These are phyloP conservation scores for Ustilago bromivora DNA, from an alignment of 1,284 basidiomycete genomes.

Conservation along the genomic window DNA sequence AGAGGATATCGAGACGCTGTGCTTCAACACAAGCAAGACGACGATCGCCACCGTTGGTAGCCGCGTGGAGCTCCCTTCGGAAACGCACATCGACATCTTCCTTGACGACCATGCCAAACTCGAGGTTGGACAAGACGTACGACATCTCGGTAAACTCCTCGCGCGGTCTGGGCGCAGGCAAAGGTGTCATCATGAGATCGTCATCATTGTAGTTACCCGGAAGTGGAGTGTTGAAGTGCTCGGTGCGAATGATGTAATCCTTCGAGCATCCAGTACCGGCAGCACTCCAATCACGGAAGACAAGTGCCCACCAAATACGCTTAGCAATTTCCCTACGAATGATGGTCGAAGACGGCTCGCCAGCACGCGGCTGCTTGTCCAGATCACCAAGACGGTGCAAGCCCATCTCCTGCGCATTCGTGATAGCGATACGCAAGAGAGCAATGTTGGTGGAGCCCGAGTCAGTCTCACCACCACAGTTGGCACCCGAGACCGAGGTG, in stretches of 20 bases:
- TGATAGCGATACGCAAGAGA: conserved; percentile 60
- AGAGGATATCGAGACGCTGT: conserved; percentile 47
- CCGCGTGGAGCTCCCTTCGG: conserved; percentile 42
- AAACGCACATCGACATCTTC: conserved; percentile 57
- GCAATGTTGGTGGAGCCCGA: conserved; percentile 31
- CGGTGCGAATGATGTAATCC: conserved; percentile 57
- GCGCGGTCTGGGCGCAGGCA: conserved; percentile 50
- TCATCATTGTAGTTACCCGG: conserved; percentile 67
- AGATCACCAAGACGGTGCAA: conserved; percentile 63
- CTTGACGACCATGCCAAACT: conserved; percentile 54
- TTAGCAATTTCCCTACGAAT: conserved; percentile 64
- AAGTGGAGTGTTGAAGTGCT: conserved; percentile 65
- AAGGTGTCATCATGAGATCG: conserved; percentile 54
- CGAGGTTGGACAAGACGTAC: conserved; percentile 54
- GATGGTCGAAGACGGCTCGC: conserved; percentile 48
- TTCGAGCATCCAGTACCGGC: conserved; percentile 41
- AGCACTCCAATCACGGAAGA: conserved; percentile 60
- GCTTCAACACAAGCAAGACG: conserved; percentile 50
- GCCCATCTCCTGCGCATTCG: conserved; percentile 65
- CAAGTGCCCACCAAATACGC: conserved; percentile 66
- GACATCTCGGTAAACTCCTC: conserved; percentile 65
- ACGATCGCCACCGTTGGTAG: conserved; percentile 39
- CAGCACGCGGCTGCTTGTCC: conserved; percentile 51
- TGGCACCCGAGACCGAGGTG: conserved; percentile 34
- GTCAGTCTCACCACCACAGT: conserved; percentile 38